Evolutionary conservation across 768 basidiomycete species (phyloP), one percentile per base, ranked within the genome.

Genomic region (Pleurotus pulmonarius): DNA sequence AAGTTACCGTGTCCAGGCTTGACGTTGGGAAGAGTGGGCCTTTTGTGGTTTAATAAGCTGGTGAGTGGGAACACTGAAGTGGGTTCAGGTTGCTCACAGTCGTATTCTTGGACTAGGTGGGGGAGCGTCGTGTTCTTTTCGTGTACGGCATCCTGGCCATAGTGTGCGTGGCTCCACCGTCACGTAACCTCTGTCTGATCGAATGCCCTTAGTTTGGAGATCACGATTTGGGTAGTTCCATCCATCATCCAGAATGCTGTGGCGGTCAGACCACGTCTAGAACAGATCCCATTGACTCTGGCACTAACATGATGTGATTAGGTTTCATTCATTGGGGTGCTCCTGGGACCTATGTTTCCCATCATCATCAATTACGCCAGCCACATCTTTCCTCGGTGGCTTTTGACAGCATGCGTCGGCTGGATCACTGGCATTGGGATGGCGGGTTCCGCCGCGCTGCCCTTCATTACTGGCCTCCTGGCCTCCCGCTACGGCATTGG

Each of bases 311-410:
- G 54, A 16, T 44, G 34, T 55, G 45, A 45, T 55, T 55, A 69
- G 64, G 73, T 80, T 49, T 70, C 78, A 3, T 61, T 82, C 53
- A 69, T 82, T 24, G 84, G 82, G 18, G 37, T 84, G 8, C 61
- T 82, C 40, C 64, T 85, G 34, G 83, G 82, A 4, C 83, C 82
- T 15, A 76, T 84, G 70, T 83, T 78, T 60, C 80, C 80, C 11
- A 73, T 81, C 22, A 57, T 71, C 13, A 65, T 73, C 52, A 69
- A 67, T 16, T 70, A 77, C 41, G 65, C 73, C 2, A 64, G 61
- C 11, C 72, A 67, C 24, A 59, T 73, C 29, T 64, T 75, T 15
- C 73, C 73, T 46, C 65, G 59, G 15, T 65, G 67, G 65, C 65
- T 77, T 37, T 58, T 71, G 29, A 71, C 71, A 25, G 71, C 67